These are phyloP conservation scores for Lichtheimia corymbifera DNA, from an alignment of 371 early-diverging fungal genomes.

Conservation along the genomic window DNA sequence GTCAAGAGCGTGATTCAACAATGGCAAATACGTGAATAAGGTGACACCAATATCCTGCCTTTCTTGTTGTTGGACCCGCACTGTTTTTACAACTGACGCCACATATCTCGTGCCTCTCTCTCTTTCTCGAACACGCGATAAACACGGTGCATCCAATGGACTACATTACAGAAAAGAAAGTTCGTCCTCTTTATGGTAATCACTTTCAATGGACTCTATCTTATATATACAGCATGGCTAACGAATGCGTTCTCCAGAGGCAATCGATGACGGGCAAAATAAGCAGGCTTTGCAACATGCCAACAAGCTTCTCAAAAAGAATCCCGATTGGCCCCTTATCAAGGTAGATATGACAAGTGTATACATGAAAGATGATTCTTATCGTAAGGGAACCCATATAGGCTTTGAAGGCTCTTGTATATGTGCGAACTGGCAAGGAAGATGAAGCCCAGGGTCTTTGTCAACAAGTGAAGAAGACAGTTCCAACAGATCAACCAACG, in stretches of 20 bases:
- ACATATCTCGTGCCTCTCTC: too few species aligned
- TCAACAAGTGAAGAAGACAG: conserved; percentile 63
- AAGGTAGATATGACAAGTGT: conserved; percentile 45
- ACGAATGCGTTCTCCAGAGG: conserved; percentile 47
- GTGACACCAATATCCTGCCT: too few species aligned
- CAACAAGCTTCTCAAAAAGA: conserved; percentile 72
- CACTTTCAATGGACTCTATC: neutral
- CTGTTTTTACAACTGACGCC: too few species aligned
- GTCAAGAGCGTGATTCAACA: too few species aligned
- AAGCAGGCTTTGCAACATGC: conserved; percentile 69
- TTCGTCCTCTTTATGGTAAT: conserved; percentile 52
- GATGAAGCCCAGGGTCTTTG: conserved; percentile 77
- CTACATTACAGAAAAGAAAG: conserved; percentile 45
- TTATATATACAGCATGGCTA: neutral
- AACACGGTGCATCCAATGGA: conserved; percentile 16
- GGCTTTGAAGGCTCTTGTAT: conserved; percentile 83
- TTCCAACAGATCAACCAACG: conserved; percentile 73
- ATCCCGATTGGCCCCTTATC: conserved; percentile 62
- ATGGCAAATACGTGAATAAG: too few species aligned
- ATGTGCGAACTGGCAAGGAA: conserved; percentile 66
- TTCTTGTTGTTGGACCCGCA: too few species aligned
- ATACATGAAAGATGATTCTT: neutral
- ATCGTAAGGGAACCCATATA: conserved; percentile 22
- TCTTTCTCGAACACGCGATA: too few species aligned
- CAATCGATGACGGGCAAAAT: conserved; percentile 72